Percentiles rank a stretch among this genome's conserved stretches.
Evolutionary conservation across 257 asterid genomes (phyloP).

Genomic region (Fraxinus anomala): DNA sequence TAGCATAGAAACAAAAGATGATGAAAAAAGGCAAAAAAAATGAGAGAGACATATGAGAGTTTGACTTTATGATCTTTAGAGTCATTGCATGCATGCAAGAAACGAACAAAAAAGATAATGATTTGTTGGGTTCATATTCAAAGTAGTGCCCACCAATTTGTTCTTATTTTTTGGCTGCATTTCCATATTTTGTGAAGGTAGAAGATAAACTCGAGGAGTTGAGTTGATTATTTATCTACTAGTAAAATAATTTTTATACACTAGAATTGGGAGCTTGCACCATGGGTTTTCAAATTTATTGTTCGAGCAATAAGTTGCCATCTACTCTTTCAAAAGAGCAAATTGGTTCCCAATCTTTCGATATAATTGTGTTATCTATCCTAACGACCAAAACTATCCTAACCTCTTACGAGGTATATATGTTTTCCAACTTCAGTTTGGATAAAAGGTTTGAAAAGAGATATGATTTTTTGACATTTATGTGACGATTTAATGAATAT

Average conservation of each 20-base stretch:
- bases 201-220: neutral
- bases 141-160: neutral
- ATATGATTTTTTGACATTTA: neutral
- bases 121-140: constrained; percentile 1
- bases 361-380: neutral
- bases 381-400: neutral
- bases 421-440: neutral
- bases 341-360: neutral
- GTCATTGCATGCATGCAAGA: constrained; percentile 22
- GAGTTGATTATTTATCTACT: too few species aligned
- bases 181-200: neutral
- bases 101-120: neutral
- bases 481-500: neutral
- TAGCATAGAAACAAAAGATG: neutral
- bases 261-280: neutral
- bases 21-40: neutral
- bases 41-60: neutral
- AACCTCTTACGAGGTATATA: neutral
- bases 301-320: too few species aligned
- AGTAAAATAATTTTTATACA: too few species aligned
- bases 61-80: constrained; percentile 19
- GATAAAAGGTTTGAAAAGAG: too few species aligned
- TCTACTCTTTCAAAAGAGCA: neutral
- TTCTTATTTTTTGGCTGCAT: neutral
- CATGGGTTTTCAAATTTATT: too few species aligned